Base-by-base conservation (phyloP, 192 early-diverging fungal genomes). In the Spinellus fusiger region DNA sequence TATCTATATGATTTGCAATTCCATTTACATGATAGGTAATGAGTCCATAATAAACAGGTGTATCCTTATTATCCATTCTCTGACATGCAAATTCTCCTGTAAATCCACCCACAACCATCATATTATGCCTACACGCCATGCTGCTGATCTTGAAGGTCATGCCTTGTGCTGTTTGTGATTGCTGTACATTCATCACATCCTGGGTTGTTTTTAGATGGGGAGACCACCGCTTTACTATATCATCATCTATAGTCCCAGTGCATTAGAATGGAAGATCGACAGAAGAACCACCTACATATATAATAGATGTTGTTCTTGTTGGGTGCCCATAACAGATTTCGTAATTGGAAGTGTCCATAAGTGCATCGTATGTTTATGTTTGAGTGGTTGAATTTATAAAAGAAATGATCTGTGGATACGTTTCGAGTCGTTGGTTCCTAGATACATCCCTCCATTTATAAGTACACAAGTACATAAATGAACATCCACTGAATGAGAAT, bases 1-100 rank as follows among this genome's bases (percentile, higher is more conserved):
- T 74, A 38, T 85, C 83, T 6, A 77, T 70, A 58, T 87, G 84
- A 64, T 87, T 87, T 28, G 80, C 84, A 54, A 86, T 86, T 0
- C 82, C 84, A 22, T 70, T 74, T 8, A 23, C 49, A 48, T 80
- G 69, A 13, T 51, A 49, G 40, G 81, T 79, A 10, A 82, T 68
- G 0, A 54, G 55, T 1, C 62, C 65, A 57, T 58, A 66, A 31
- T 69, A 66, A n/a, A 56, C 49, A n/a, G 35, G 20, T 34, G 23
- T 28, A 55, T 33, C 16, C 4, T 32, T 53, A 31, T 56, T 56
- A 57, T 75, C 64, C 7, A 78, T 13, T 12, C 64, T 35, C 34
- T 64, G 49, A 3, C 54, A 68, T 10, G 60, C 53, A 59, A 59
- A 78, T 47, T 80, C 80, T 8, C 82, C 82, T 29, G 50, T 37